A percentile compares a stretch with the other conserved stretches of the same genome.
Evolutionary conservation across 2,329 filamentous ascomycete species (phyloP).

Genomic region (Geosmithia flava): DNA sequence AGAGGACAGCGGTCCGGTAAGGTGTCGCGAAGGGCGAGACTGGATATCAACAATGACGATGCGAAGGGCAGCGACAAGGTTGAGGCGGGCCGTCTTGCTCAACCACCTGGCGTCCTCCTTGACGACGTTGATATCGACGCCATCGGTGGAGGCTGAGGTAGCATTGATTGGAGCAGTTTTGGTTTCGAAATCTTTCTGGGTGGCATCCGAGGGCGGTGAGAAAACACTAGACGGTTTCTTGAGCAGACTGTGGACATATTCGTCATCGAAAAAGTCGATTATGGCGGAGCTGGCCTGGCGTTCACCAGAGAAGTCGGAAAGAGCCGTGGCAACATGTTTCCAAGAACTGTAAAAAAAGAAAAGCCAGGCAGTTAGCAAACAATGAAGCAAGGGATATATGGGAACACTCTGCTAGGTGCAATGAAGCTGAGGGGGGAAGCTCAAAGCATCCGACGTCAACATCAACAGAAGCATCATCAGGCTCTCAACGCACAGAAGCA

Average conservation of each 20-base stretch:
- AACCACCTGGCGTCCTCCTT: conserved; percentile 83
- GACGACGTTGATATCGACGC: conserved; percentile 64
- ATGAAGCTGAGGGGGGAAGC: background rate
- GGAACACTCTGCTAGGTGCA: background rate
- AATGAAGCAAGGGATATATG: background rate
- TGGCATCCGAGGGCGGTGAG: conserved; percentile 43
- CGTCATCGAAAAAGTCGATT: conserved; percentile 57
- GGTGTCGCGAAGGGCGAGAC: conserved; percentile 57
- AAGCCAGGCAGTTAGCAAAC: conserved; percentile 5
- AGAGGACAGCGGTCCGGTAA: conserved; percentile 59
- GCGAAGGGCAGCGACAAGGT: conserved; percentile 71
- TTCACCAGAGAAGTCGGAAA: conserved; percentile 43
- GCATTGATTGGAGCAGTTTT: conserved; percentile 82
- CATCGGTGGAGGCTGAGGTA: conserved; percentile 51
- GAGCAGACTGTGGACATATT: conserved; percentile 56
- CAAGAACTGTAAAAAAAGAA: conserved; percentile 49
- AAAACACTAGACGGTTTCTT: conserved; percentile 59
- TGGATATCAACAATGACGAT: conserved; percentile 78
- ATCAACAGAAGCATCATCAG: background rate
- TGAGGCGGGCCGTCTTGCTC: conserved; percentile 63
- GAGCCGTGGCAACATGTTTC: conserved; percentile 44
- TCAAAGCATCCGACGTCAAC: conserved; percentile 2
- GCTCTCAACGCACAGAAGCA: conserved; percentile 56
- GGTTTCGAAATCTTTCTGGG: conserved; percentile 65
- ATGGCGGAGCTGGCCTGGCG: conserved; percentile 41